Conservation (phyloP, 106 monocot species). For the Dendrobium chrysotoxum region DNA sequence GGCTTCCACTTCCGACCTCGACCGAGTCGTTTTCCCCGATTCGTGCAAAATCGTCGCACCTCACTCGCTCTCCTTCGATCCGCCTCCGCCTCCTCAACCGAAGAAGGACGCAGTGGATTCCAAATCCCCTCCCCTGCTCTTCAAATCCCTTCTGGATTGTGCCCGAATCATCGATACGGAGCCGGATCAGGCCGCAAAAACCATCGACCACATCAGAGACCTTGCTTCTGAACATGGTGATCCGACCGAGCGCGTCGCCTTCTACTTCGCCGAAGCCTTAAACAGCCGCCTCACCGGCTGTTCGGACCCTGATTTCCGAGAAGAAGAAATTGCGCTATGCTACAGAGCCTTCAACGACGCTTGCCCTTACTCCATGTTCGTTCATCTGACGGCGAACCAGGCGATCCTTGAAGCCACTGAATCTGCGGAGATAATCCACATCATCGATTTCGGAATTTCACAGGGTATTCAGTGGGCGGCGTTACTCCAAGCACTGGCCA, state of each 20-base stretch:
- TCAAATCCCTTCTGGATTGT: constrained; percentile 62
- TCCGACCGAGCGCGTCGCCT: constrained; percentile 72
- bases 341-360: constrained; percentile 89
- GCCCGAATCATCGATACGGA: constrained; percentile 50
- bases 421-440: constrained; percentile 59
- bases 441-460: constrained; percentile 84
- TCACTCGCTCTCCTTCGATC: constrained; percentile 10
- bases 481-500: constrained; percentile 86
- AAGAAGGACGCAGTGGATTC: constrained; percentile 7
- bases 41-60: constrained; percentile 8
- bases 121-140: constrained; percentile 25
- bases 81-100: constrained; percentile 7
- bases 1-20: constrained; percentile 37
- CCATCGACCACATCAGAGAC: constrained; percentile 40
- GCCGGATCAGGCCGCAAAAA: constrained; percentile 46
- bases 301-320: constrained; percentile 23
- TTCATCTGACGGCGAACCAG: constrained; percentile 95
- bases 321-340: constrained; percentile 70
- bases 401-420: constrained; percentile 90
- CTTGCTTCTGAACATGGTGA: constrained; percentile 60
- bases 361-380: constrained; percentile 90
- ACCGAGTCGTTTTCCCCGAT: constrained; percentile 45
- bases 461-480: constrained; percentile 96
- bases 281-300: constrained; percentile 28
- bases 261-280: constrained; percentile 84